Percentiles rank a stretch among this genome's conserved stretches.
phyloP scores from a whole-genome alignment of 306 rosid species.

The Castanopsis chinensis region DNA sequence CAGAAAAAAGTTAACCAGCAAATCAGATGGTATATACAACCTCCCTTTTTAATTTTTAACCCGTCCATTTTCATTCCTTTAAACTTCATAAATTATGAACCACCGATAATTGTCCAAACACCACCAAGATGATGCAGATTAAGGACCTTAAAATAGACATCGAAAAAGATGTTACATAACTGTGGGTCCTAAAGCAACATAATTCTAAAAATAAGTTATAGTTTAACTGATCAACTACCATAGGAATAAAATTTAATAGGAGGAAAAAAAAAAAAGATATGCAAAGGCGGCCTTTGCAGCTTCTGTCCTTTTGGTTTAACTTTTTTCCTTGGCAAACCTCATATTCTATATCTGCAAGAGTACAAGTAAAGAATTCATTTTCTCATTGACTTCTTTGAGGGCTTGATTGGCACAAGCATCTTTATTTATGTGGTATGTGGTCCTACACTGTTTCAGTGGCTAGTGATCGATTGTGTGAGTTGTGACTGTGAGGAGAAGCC shows the following conservation, averaged over 20 bases:
- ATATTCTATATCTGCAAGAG: conserved; percentile 2
- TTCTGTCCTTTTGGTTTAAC: background rate
- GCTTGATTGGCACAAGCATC: conserved; percentile 12
- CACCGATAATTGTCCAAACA: background rate
- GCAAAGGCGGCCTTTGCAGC: background rate
- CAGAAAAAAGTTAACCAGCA: too few relatives aligned
- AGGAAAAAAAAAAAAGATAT: background rate
- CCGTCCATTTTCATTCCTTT: background rate
- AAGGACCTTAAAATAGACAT: conserved; percentile 1
- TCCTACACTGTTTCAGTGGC: conserved; percentile 16
- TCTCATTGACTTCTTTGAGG: conserved; percentile 14
- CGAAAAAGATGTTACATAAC: background rate
- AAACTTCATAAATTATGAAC: background rate
- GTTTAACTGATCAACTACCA: conserved; percentile 15
- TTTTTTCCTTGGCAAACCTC: background rate
- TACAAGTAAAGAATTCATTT: conserved; percentile 25
- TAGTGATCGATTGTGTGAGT: conserved; percentile 27
- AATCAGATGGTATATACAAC: too few relatives aligned
- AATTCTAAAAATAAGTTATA: conserved; percentile 11
- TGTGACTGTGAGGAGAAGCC: conserved; percentile 34
- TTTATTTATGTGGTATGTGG: conserved; percentile 48
- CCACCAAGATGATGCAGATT: conserved; percentile 20
- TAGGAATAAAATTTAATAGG: background rate
- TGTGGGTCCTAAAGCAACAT: conserved; percentile 19
- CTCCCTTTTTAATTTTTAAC: background rate